These are phyloP conservation scores for Closterium sp. DNA, from an alignment of 139 green algal species.

Conservation along the genomic window DNA sequence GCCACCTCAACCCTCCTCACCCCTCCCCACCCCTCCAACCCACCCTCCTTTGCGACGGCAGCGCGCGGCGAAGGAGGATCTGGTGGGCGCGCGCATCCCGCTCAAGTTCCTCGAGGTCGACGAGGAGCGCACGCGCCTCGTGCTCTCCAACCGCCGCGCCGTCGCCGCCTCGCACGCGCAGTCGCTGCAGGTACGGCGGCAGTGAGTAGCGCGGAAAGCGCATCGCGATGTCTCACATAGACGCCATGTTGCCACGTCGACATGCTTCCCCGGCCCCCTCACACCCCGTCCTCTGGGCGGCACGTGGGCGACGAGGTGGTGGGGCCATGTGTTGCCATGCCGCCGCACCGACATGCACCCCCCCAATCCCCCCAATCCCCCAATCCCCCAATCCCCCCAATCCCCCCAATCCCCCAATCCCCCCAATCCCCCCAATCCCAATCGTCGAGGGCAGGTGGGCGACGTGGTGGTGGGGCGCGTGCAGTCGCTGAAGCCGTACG, in stretches of 20 bases:
- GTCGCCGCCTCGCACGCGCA: constrained; percentile 50
- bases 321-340: neutral
- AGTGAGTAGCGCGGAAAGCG: too few relatives aligned
- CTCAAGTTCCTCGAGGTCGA: constrained; percentile 97
- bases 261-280: too few relatives aligned
- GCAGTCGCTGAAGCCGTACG: constrained; percentile 88
- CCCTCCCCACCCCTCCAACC: neutral
- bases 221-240: too few relatives aligned
- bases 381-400: too few relatives aligned
- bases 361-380: too few relatives aligned
- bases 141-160: constrained; percentile 74
- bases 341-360: too few relatives aligned
- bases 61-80: constrained; percentile 42
- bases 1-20: neutral
- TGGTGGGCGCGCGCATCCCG: constrained; percentile 71
- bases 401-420: too few relatives aligned
- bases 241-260: too few relatives aligned
- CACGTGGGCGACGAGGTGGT: too few relatives aligned
- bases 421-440: too few relatives aligned
- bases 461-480: constrained; percentile 91
- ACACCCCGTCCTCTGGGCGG: too few relatives aligned
- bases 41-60: neutral
- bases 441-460: constrained; percentile 71
- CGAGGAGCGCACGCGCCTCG: constrained; percentile 79
- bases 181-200: constrained; percentile 70